Base-by-base conservation (phyloP, 208 protist species). In the Phytomonas sp. region DNA sequence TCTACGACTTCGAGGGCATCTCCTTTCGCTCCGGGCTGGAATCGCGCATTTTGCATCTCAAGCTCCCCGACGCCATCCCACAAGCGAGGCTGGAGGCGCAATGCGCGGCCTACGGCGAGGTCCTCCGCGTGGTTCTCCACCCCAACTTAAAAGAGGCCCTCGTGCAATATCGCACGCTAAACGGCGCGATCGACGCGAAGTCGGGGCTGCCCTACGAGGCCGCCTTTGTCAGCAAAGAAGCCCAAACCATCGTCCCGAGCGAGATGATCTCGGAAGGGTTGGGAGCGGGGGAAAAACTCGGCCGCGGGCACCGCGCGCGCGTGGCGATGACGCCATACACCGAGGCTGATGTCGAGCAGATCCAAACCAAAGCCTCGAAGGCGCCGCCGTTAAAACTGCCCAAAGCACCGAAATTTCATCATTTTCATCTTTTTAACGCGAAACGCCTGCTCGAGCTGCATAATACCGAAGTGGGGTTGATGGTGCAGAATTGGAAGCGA, bases 1-100 rank as follows among this genome's bases (percentile, higher is more conserved):
- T 98, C 2, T 98, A 98, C 77, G 86, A 98, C 40, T 99, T 98
- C 72, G 96, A 98, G 61, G 97, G 97, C 42, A 79, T 98, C 4
- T 95, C 94, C 75, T 98, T 90, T 80, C 85, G 89, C 63, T 61
- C 69, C 10, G 88, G 86, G 3, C 77, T 73, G 0, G 87, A 95
- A 73, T 82, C 90, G 23, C 84, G 85, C 60, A 88, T 92, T 69
- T 71, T 97, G 36, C 83, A 94, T 76, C 14, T 94, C 4, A 67
- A 75, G 31, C 79, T 94, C 52, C 23, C 60, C 23, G 69, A 69
- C 29, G 80, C 84, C 56, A 74, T 93, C 49, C 71, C 87, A 14
- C 87, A 93, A 67, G 72, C 79, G 34, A 83, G 89, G 30, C 72
- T 97, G 30, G 80, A 92, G 56, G 66, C 34, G 36, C 75, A 93